Conservation (phyloP, 2,329 filamentous ascomycete genomes). For the Clarireedia sp. region DNA sequence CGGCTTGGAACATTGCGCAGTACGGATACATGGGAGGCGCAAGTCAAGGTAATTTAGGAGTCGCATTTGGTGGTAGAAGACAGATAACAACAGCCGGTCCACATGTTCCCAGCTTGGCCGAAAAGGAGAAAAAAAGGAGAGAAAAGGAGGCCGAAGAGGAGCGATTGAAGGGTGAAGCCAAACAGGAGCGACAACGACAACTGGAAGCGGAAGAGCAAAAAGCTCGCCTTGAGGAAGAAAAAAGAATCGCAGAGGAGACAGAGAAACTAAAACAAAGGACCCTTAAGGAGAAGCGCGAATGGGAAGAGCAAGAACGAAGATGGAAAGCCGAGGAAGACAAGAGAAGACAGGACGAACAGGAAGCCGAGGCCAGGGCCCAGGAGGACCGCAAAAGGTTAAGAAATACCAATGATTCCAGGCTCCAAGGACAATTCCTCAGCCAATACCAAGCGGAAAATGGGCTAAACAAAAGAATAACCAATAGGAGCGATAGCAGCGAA, state of each 20-base stretch:
- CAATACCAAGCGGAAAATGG: conserved; percentile 73
- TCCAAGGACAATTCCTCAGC: conserved; percentile 78
- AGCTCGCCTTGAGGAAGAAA: conserved; percentile 55
- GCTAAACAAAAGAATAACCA: conserved; percentile 28
- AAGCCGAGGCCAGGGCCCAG: conserved; percentile 58
- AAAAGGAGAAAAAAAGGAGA: conserved; percentile 66
- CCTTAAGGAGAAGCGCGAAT: conserved; percentile 62
- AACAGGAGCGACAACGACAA: conserved; percentile 43
- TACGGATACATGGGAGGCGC: conserved; percentile 98
- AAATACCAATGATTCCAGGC: conserved; percentile 53
- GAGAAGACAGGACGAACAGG: conserved; percentile 63
- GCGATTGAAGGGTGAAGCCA: conserved; percentile 45
- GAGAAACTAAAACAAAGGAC: conserved; percentile 48
- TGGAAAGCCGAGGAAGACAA: conserved; percentile 73
- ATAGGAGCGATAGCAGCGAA: conserved; percentile 36
- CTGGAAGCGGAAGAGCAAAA: conserved; percentile 51
- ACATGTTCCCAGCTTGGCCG: conserved; percentile 68
- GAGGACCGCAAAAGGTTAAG: conserved; percentile 56
- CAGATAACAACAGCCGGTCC: conserved; percentile 86
- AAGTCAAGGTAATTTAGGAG: conserved; percentile 89
- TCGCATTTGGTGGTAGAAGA: conserved; percentile 81
- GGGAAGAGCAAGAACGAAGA: conserved; percentile 68
- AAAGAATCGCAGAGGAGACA: conserved; percentile 58
- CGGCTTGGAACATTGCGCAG: conserved; percentile 97
- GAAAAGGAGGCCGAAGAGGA: conserved; percentile 53